phyloP scores from a whole-genome alignment of 2,329 filamentous ascomycete genomes.

The Rutstroemia sydowiana region DNA sequence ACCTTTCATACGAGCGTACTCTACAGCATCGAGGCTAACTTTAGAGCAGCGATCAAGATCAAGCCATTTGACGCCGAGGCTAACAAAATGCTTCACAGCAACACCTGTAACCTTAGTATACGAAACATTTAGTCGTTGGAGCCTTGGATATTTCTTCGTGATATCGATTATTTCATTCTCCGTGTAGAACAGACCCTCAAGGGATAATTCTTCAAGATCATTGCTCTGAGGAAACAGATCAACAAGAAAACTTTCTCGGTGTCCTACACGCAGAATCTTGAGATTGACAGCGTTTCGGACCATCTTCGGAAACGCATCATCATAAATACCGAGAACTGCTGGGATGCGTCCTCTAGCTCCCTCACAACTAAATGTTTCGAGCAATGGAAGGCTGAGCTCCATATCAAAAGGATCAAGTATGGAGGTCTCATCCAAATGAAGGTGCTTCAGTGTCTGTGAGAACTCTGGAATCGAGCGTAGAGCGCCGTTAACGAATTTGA shows the following conservation, averaged over 20 bases:
- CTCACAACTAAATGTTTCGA: conserved; percentile 24
- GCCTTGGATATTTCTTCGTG: conserved; percentile 20
- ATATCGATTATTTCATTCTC: conserved; percentile 19
- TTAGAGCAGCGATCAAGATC: conserved; percentile 22
- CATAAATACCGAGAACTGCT: too few relatives aligned
- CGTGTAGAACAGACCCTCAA: conserved; percentile 10
- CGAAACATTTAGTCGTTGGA: conserved; percentile 24
- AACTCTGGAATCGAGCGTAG: conserved; percentile 18
- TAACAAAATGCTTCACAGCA: conserved; percentile 28
- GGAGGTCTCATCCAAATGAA: conserved; percentile 19
- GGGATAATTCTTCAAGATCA: conserved; percentile 21
- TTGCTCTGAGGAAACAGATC: conserved; percentile 19
- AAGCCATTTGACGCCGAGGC: conserved; percentile 24
- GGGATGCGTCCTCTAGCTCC: too few relatives aligned
- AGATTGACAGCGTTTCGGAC: conserved; percentile 17
- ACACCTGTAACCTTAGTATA: conserved; percentile 28
- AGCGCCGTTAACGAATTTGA: conserved; percentile 19
- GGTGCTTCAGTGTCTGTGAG: conserved; percentile 22
- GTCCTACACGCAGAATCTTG: conserved; percentile 20
- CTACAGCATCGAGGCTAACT: conserved; percentile 27
- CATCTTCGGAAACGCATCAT: conserved; percentile 8
- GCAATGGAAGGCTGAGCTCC: conserved; percentile 16
- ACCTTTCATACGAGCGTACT: conserved; percentile 26
- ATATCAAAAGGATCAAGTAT: not conserved
- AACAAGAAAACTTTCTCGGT: conserved; percentile 7